phyloP scores from a whole-genome alignment of 805 yeast genomes.

The Komagataella mondaviorum region DNA sequence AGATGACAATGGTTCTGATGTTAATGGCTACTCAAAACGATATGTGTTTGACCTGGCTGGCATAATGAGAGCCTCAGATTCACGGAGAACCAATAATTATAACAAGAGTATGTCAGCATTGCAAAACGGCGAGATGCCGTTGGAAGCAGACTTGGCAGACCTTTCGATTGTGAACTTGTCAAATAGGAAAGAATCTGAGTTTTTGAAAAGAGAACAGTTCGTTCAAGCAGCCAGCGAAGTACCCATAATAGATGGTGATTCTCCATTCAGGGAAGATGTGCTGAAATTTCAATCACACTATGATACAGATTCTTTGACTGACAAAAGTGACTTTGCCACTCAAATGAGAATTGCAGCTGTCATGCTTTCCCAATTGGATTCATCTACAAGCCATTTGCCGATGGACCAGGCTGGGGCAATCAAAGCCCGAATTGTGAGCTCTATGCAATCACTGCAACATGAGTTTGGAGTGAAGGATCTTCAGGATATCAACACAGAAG shows the following conservation, averaged over 20 bases:
- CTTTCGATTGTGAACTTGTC: conserved; percentile 44
- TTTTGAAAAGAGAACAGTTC: conserved; percentile 25
- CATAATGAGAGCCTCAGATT: conserved; percentile 1
- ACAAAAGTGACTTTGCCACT: conserved; percentile 49
- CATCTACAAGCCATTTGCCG: conserved; percentile 35
- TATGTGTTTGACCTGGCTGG: conserved; percentile 30
- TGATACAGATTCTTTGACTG: conserved; percentile 8
- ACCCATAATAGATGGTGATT: conserved; percentile 17
- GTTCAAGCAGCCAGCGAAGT: conserved; percentile 23
- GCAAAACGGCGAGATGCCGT: conserved; percentile 7
- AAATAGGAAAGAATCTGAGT: conserved; percentile 29
- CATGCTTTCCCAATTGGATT: conserved; percentile 83
- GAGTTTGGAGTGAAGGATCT: conserved; percentile 41
- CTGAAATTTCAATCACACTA: conserved; percentile 14
- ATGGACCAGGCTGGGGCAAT: conserved; percentile 52
- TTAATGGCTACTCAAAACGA: conserved; percentile 14
- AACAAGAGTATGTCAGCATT: not conserved
- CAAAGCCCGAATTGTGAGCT: conserved; percentile 51
- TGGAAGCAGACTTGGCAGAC: conserved; percentile 69
- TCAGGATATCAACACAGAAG: conserved; percentile 46
- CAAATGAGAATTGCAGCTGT: conserved; percentile 96
- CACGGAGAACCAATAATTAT: not conserved
- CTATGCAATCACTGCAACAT: conserved; percentile 69
- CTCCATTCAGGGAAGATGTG: conserved; percentile 6
- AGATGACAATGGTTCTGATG: conserved; percentile 14